A percentile compares a stretch with the other conserved stretches of the same genome.
Evolutionary conservation across 768 basidiomycete species (phyloP).

Genomic region (Trametes cinnabarina): DNA sequence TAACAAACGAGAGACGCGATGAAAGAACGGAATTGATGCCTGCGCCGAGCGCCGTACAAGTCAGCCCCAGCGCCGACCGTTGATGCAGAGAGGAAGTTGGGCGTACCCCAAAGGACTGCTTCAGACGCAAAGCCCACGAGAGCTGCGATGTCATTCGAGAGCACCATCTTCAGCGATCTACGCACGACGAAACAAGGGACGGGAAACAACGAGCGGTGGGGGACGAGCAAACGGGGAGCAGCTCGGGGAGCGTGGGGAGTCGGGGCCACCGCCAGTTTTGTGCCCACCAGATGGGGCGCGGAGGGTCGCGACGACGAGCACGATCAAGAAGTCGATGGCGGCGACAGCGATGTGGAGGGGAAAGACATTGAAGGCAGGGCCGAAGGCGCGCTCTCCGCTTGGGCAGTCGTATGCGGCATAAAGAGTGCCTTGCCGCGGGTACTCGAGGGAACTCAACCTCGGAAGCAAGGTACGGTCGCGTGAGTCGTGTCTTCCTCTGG

Average conservation of each 20-base stretch:
- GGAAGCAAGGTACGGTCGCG: too few relatives aligned
- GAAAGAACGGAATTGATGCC: slow-evolving; percentile 30
- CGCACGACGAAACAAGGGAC: background rate
- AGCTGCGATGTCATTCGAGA: slow-evolving; percentile 33
- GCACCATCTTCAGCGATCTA: slow-evolving; percentile 23
- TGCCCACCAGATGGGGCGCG: background rate
- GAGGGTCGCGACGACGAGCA: background rate
- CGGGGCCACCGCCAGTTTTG: background rate
- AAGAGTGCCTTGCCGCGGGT: too few relatives aligned
- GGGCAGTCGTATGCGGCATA: too few relatives aligned
- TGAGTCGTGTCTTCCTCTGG: too few relatives aligned
- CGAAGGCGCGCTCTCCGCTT: background rate
- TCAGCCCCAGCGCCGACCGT: background rate
- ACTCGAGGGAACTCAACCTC: too few relatives aligned
- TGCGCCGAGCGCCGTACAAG: background rate
- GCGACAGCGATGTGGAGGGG: background rate
- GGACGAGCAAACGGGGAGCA: background rate
- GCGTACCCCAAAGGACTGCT: slow-evolving; percentile 35
- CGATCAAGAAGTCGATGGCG: background rate
- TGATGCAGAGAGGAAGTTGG: too few relatives aligned
- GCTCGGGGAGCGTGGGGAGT: background rate
- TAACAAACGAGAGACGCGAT: slow-evolving; percentile 29
- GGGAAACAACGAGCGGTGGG: background rate
- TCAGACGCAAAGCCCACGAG: slow-evolving; percentile 40
- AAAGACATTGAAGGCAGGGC: background rate